A percentile compares a stretch with the other conserved stretches of the same genome.
Evolutionary conservation across 345 rosid genomes (phyloP).

Genomic region (Gossypioides kirkii): DNA sequence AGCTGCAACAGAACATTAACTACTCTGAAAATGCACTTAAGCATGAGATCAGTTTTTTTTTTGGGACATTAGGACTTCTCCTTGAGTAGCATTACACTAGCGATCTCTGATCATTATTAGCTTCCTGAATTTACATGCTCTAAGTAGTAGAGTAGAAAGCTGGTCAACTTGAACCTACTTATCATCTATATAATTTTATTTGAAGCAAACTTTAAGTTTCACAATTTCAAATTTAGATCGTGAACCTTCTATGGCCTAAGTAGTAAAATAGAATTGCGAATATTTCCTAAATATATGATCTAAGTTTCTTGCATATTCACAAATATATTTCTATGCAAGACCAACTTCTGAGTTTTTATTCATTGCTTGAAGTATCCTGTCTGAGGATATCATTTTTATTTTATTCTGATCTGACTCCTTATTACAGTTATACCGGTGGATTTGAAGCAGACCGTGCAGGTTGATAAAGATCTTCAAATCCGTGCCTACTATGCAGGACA

Average conservation of each 20-base stretch:
- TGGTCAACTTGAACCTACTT: neutral
- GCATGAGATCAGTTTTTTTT: neutral
- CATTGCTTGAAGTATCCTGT: neutral
- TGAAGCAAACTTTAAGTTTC: slow-evolving; percentile 3
- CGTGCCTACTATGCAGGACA: slow-evolving; percentile 97
- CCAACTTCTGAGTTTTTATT: neutral
- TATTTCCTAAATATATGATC: neutral
- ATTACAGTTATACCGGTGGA: slow-evolving; percentile 76
- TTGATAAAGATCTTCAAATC: slow-evolving; percentile 82
- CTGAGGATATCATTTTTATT: neutral
- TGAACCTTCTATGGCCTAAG: neutral
- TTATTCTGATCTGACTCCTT: slow-evolving; percentile 2
- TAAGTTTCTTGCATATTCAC: neutral
- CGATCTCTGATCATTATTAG: neutral
- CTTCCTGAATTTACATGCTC: neutral
- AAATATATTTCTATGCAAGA: neutral
- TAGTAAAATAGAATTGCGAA: neutral
- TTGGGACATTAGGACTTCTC: neutral
- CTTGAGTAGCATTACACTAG: neutral
- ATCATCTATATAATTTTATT: neutral
- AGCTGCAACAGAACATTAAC: neutral
- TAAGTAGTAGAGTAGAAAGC: neutral
- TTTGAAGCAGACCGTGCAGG: slow-evolving; percentile 87
- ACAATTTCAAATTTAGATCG: neutral
- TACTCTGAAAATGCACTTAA: neutral